Base-by-base conservation (phyloP, 2,329 filamentous ascomycete genomes). In the Hypomyces rosellus region DNA sequence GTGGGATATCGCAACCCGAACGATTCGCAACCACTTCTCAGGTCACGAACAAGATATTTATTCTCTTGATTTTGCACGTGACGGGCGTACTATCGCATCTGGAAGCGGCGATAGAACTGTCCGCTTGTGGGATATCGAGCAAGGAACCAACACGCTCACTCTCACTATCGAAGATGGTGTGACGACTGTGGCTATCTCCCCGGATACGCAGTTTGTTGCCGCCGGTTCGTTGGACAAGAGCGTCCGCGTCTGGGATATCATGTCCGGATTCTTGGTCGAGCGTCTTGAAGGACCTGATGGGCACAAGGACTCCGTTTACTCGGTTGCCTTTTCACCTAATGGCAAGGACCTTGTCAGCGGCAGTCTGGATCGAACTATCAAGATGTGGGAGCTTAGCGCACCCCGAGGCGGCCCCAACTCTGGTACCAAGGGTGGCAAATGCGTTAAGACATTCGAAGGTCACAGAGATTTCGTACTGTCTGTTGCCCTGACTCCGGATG, bases 11-110 rank as follows among this genome's bases (percentile, higher is more conserved):
- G 77, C 80, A 49, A 80, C 75, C 50, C 81, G 89, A 59, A 84
- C 82, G 8, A 97, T 99, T 65, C 88, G 90, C 62, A 89, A 93
- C 65, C 89, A 89, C 37, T 97, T 99, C 71, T 80, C 85, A n/a
- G 93, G 93, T 20, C 93, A 99, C 69, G 93, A 99, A 69, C 92
- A 99, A 70, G 93, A 99, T 59, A 99, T 99, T 56, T 97, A 97
- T 71, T 95, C 89, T 5, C 77, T 97, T 4, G 93, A 97, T 70
- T 99, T 96, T 69, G 88, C 92, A 33, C 85, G 89, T 39, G 95
- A 96, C 61, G 92, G 92, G 36, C 86, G 89, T 48, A 90, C 90
- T 51, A 97, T 99, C 61, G 93, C 92, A 5, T 97, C 93, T 7
- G 93, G 93, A 43, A 95, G 89, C 67, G 93, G 93, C 51, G 93